Conservation (phyloP, 352 stramenopile genomes). For the Phytophthora sp. region DNA sequence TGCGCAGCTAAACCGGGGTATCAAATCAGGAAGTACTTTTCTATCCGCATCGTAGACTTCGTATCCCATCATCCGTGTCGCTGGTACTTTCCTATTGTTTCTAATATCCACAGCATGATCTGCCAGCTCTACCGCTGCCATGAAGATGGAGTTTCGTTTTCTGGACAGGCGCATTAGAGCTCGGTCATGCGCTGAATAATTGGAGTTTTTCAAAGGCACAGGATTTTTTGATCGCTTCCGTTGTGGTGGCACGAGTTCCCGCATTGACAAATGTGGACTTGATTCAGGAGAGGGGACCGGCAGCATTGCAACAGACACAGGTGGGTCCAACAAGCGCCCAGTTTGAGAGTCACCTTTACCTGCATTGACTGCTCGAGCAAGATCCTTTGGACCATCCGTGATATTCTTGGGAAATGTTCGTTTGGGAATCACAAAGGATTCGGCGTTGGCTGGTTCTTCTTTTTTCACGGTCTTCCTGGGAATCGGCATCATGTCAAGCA, state of each 20-base stretch:
- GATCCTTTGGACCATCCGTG: not conserved
- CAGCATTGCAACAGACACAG: not conserved
- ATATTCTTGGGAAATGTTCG: constrained; percentile 14
- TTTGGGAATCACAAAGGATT: constrained; percentile 41
- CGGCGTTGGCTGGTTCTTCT: not conserved
- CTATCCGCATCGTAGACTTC: constrained; percentile 39
- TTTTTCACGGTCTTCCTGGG: constrained; percentile 12
- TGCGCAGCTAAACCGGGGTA: constrained; percentile 35
- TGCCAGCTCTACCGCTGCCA: constrained; percentile 25
- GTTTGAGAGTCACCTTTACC: not conserved
- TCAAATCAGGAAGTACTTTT: constrained; percentile 32
- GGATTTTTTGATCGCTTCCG: constrained; percentile 50
- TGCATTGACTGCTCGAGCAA: not conserved
- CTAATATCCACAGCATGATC: not conserved
- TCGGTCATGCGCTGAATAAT: constrained; percentile 39
- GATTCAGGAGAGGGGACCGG: constrained; percentile 6
- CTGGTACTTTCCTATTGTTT: constrained; percentile 1
- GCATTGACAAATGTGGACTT: constrained; percentile 5
- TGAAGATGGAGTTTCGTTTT: constrained; percentile 65
- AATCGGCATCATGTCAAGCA: constrained; percentile 24
- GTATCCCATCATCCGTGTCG: constrained; percentile 29
- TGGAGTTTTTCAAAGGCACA: constrained; percentile 39
- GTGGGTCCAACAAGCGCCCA: constrained; percentile 1
- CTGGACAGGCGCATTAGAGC: constrained; percentile 58
- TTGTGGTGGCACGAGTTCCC: not conserved